Base-by-base conservation (phyloP, 2,329 filamentous ascomycete genomes). In the Talaromyces sp. region DNA sequence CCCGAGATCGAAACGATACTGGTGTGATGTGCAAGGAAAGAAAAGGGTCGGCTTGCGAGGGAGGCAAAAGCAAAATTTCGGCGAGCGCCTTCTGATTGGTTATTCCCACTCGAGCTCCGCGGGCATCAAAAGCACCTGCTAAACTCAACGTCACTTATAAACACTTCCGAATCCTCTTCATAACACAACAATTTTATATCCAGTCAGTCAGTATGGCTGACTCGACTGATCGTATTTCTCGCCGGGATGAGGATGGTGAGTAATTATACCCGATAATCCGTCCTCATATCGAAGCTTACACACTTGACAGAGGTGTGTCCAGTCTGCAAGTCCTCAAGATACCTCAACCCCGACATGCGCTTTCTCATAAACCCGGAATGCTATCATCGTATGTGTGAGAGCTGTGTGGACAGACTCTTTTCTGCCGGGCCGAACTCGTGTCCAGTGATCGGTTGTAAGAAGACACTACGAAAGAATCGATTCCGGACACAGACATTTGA, bases 331-430 rank as follows among this genome's bases (percentile, higher is more conserved):
- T 96, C 92, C 64, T 91, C 91, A 64, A 91, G 92, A 67, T 98
- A 98, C 81, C 89, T 98, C 71, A 97, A 97, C 81, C 88, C 88
- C 65, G 89, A 92, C 79, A 93, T 99, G 85, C 85, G 89, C 67
- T 98, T 99, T 79, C 89, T 95, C 69, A 93, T 99, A 80, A 97
- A 98, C 76, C 92, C 93, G 8, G 92, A 96, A 82, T 99, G 95
- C 84, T 99, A 99, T 82, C 95, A 99, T 82, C 92, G 92, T 69
- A 98, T 99, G 91, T 99, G 95, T 82, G 89, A 92, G 75, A 93
- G 91, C 63, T 99, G 95, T 80, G 93, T 98, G 46, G 90, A 93
- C 77, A 90, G 93, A 62, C 91, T 98, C 70, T 99, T 98, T 83
- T 90, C 89, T 39, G 88, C 91, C 61, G 95, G 95, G 0, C 95